A percentile compares a stretch with the other conserved stretches of the same genome.
Conservation (phyloP, 176 grass and related monocot genomes). For the Thinopyrum elongatum region DNA sequence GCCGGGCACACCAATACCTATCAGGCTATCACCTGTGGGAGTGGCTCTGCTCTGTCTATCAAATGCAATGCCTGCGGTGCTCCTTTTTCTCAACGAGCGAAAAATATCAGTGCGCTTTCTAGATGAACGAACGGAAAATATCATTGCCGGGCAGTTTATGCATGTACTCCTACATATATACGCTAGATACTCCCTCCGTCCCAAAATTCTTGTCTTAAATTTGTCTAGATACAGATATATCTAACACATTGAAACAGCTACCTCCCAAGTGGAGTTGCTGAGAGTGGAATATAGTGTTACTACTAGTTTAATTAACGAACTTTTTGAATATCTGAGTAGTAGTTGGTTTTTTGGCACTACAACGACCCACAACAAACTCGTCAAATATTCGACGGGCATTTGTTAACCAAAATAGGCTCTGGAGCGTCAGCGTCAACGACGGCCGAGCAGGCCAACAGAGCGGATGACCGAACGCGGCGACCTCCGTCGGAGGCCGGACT, state of each 20-base stretch:
- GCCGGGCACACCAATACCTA: background rate
- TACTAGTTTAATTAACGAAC: background rate
- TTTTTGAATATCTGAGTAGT: background rate
- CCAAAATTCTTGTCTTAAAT: no score
- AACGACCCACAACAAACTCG: background rate
- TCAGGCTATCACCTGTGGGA: background rate
- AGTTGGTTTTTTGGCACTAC: background rate
- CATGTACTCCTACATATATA: background rate
- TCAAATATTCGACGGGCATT: background rate
- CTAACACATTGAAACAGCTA: background rate
- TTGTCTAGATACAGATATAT: no score
- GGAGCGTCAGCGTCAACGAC: background rate
- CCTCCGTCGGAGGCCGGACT: background rate
- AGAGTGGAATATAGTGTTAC: background rate
- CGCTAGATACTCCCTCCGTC: background rate
- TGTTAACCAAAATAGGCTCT: background rate
- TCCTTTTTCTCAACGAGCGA: background rate
- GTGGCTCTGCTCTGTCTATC: background rate
- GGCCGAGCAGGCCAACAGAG: background rate
- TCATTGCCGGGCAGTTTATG: background rate
- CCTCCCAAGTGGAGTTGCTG: no score
- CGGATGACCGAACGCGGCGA: background rate
- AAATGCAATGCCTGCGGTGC: background rate
- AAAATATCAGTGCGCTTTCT: background rate
- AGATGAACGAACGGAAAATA: no score